A percentile compares a stretch with the other conserved stretches of the same genome.
These are phyloP conservation scores for Suillus ampliporus DNA, from an alignment of 768 basidiomycete genomes.

Conservation along the genomic window DNA sequence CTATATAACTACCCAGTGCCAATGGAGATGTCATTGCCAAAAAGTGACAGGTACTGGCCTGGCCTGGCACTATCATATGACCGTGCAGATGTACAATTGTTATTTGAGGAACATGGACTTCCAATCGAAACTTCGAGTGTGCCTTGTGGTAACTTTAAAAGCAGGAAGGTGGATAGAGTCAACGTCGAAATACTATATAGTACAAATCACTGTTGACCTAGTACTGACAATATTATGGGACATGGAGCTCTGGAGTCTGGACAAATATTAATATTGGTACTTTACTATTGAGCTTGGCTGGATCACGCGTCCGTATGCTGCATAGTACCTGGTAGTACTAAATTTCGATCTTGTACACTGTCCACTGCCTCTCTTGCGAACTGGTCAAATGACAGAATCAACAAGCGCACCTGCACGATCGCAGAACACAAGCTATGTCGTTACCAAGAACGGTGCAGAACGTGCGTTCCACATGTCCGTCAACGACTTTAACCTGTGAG, in stretches of 20 bases:
- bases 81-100: too few species aligned
- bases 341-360: background rate
- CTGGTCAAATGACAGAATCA: constrained; percentile 26
- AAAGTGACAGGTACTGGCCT: too few species aligned
- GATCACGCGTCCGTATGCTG: background rate
- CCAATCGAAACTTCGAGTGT: background rate
- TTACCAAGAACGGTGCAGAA: constrained; percentile 41
- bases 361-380: background rate
- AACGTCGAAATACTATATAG: too few species aligned
- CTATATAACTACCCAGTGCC: too few species aligned
- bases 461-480: constrained; percentile 36
- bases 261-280: too few species aligned
- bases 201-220: too few species aligned
- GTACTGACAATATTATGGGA: too few species aligned
- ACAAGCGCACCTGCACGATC: constrained; percentile 9
- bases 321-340: background rate
- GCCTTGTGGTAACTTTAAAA: background rate
- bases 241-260: too few species aligned
- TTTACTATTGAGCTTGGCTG: too few species aligned
- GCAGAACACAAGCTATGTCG: constrained; percentile 21
- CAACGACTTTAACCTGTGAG: constrained; percentile 16
- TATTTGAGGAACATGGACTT: background rate
- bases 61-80: too few species aligned
- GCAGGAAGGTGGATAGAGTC: background rate
- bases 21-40: too few species aligned